phyloP scores from a whole-genome alignment of 2,329 filamentous ascomycete genomes.

The Phialophora macrospora region DNA sequence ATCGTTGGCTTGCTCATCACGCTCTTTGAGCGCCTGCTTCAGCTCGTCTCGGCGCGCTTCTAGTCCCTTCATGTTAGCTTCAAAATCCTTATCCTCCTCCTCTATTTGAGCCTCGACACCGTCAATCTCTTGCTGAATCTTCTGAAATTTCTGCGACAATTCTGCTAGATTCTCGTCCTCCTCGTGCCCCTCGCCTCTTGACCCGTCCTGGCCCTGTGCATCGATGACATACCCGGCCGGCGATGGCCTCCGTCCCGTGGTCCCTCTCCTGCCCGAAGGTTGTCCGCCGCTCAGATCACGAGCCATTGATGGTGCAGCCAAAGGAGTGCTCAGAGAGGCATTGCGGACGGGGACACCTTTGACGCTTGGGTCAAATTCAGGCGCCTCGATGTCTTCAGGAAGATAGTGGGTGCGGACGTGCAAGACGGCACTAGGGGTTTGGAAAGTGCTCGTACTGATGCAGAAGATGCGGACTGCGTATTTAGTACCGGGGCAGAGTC shows the following conservation, averaged over 20 bases:
- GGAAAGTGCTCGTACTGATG: conserved; percentile 88
- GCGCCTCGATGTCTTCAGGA: conserved; percentile 29
- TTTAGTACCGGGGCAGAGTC: conserved; percentile 81
- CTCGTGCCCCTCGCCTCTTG: conserved; percentile 52
- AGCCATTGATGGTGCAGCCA: conserved; percentile 64
- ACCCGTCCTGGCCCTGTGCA: conserved; percentile 41
- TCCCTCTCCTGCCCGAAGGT: conserved; percentile 64
- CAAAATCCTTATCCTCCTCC: conserved; percentile 72
- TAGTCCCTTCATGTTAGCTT: conserved; percentile 68
- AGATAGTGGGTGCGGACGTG: conserved; percentile 70
- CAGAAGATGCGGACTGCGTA: conserved; percentile 94
- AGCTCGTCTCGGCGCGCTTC: conserved; percentile 80
- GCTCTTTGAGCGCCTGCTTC: conserved; percentile 78
- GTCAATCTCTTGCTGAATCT: conserved; percentile 80
- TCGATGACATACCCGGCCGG: conserved; percentile 61
- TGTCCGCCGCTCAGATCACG: conserved; percentile 68
- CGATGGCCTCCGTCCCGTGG: conserved; percentile 75
- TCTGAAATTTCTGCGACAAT: conserved; percentile 80
- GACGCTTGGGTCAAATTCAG: conserved; percentile 52
- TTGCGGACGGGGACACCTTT: conserved; percentile 60
- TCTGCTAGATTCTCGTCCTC: conserved; percentile 72
- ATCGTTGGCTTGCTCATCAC: conserved; percentile 86
- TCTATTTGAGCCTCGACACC: conserved; percentile 71
- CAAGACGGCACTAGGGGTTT: conserved; percentile 83
- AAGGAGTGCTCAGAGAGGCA: conserved; percentile 61